A percentile compares a stretch with the other conserved stretches of the same genome.
phyloP scores from a whole-genome alignment of 2,329 filamentous ascomycete species.

The Fusarium torreyae region DNA sequence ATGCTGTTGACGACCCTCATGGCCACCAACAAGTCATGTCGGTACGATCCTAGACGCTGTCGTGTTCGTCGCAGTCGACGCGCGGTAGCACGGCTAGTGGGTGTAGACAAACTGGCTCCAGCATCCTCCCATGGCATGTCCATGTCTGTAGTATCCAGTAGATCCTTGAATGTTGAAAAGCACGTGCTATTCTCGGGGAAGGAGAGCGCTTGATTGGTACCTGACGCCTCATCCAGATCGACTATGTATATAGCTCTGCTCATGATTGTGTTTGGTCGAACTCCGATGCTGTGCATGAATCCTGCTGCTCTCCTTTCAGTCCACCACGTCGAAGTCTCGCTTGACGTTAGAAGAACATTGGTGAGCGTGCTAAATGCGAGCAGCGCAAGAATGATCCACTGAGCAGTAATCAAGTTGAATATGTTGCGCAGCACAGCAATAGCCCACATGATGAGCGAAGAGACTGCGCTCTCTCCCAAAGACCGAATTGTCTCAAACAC shows the following conservation, averaged over 20 bases:
- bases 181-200: conserved; percentile 68
- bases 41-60: conserved; percentile 84
- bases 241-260: conserved; percentile 86
- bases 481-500: conserved; percentile 80
- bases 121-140: conserved; percentile 70
- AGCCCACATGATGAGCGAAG: conserved; percentile 83
- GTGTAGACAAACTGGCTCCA: conserved; percentile 62
- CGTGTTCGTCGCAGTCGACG: conserved; percentile 83
- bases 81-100: conserved; percentile 68
- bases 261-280: conserved; percentile 85
- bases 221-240: conserved; percentile 80
- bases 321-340: conserved; percentile 85
- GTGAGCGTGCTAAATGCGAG: conserved; percentile 78
- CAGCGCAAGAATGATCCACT: conserved; percentile 80
- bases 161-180: conserved; percentile 73
- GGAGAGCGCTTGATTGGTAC: conserved; percentile 51
- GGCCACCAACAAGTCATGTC: conserved; percentile 92
- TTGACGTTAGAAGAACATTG: conserved; percentile 83
- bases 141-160: conserved; percentile 71
- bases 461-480: conserved; percentile 80
- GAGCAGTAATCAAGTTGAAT: conserved; percentile 78
- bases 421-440: conserved; percentile 76
- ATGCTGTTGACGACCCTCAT: conserved; percentile 91
- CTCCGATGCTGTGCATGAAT: conserved; percentile 87
- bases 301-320: conserved; percentile 82